Percentiles rank a stretch among this genome's conserved stretches.
phyloP scores from a whole-genome alignment of 768 basidiomycete genomes.

The Lactarius evosmus region DNA sequence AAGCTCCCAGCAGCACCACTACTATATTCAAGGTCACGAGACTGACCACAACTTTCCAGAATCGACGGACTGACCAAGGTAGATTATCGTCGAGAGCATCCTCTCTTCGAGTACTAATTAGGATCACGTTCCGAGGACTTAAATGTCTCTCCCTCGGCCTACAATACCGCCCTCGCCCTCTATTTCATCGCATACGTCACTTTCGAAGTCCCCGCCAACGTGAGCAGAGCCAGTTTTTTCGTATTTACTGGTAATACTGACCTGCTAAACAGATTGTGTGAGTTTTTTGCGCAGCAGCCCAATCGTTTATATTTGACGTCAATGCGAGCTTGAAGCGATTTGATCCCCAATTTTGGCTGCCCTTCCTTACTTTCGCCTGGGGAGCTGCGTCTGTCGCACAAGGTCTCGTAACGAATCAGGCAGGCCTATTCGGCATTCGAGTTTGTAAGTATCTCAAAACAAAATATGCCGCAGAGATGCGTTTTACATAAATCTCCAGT shows the following conservation, averaged over 20 bases:
- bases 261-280: conserved; percentile 42
- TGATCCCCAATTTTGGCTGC: conserved; percentile 58
- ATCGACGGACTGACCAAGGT: conserved; percentile 45
- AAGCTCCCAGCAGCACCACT: conserved; percentile 3
- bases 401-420: conserved; percentile 52
- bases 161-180: conserved; percentile 55
- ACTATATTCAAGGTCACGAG: background rate
- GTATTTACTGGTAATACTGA: background rate
- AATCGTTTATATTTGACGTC: conserved; percentile 3
- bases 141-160: conserved; percentile 46
- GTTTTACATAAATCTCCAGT: conserved; percentile 36
- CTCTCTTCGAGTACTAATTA: background rate
- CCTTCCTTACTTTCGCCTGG: conserved; percentile 57
- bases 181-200: conserved; percentile 60
- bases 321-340: conserved; percentile 51
- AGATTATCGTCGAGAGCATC: background rate
- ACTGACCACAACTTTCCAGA: conserved; percentile 32
- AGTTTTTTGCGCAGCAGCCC: conserved; percentile 7
- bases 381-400: conserved; percentile 53
- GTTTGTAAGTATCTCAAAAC: conserved; percentile 40
- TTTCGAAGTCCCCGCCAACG: conserved; percentile 61
- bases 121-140: conserved; percentile 42
- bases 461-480: conserved; percentile 26
- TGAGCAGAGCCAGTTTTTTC: conserved; percentile 31
- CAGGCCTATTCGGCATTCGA: conserved; percentile 53